A percentile compares a stretch with the other conserved stretches of the same genome.
Evolutionary conservation across 2,329 filamentous ascomycete species (phyloP).

Genomic region (Ophiostoma australiae): DNA sequence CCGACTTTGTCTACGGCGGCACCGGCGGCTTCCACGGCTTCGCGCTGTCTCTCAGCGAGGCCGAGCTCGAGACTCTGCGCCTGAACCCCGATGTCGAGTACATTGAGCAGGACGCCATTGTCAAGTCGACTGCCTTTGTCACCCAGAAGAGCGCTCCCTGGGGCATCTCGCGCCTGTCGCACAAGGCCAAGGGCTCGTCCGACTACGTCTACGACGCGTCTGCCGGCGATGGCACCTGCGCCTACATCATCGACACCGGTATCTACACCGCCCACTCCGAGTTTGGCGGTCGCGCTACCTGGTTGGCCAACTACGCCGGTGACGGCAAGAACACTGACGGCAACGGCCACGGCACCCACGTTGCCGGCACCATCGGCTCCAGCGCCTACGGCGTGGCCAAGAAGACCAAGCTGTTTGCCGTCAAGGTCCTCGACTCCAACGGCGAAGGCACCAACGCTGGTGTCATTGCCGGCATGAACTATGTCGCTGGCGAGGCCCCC

Average conservation of each 20-base stretch:
- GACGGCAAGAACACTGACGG: conserved; percentile 86
- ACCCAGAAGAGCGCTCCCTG: conserved; percentile 84
- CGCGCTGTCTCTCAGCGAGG: conserved; percentile 75
- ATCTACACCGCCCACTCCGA: conserved; percentile 92
- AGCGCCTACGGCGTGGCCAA: conserved; percentile 99
- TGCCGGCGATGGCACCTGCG: conserved; percentile 94
- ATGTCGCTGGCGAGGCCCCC: conserved; percentile 79
- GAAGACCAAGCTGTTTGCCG: conserved; percentile 93
- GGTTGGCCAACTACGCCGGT: conserved; percentile 91
- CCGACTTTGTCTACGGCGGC: conserved; percentile 70
- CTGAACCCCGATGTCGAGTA: conserved; percentile 73
- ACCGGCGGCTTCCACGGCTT: conserved; percentile 80
- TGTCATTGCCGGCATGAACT: conserved; percentile 97
- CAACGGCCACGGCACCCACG: conserved; percentile 98
- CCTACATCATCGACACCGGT: conserved; percentile 97
- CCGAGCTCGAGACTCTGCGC: conserved; percentile 30
- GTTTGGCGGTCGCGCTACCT: conserved; percentile 90
- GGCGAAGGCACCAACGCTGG: conserved; percentile 98
- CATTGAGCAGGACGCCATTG: conserved; percentile 89
- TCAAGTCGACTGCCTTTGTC: conserved; percentile 52
- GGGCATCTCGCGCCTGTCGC: conserved; percentile 93
- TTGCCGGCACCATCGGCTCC: conserved; percentile 94
- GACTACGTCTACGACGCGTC: conserved; percentile 91
- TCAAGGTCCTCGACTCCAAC: conserved; percentile 97
- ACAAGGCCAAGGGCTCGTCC: conserved; percentile 87